phyloP scores from a whole-genome alignment of 805 yeast genomes.

The Metschnikowia sp. region DNA sequence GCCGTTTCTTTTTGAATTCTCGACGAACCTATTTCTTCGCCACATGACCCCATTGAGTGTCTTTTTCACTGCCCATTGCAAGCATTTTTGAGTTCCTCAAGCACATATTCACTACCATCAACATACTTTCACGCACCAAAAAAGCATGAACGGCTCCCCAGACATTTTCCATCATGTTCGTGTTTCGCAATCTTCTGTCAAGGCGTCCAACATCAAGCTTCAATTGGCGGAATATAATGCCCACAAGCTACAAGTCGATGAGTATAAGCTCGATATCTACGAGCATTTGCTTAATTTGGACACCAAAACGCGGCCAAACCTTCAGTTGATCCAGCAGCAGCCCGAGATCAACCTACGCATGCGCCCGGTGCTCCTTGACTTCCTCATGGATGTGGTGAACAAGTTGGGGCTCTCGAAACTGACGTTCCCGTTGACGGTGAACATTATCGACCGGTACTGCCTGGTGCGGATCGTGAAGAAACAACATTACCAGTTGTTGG shows the following conservation, averaged over 20 bases:
- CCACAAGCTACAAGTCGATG: conserved; percentile 41
- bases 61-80: background rate
- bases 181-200: conserved; percentile 28
- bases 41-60: no score
- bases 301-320: conserved; percentile 20
- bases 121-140: background rate
- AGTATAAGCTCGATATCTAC: conserved; percentile 45
- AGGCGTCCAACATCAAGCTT: conserved; percentile 39
- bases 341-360: conserved; percentile 44
- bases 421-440: conserved; percentile 44
- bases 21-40: no score
- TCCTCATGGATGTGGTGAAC: conserved; percentile 43
- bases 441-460: conserved; percentile 43
- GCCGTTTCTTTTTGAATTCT: no score
- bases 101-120: background rate
- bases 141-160: conserved; percentile 14
- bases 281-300: conserved; percentile 30
- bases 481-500: conserved; percentile 44
- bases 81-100: background rate
- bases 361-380: conserved; percentile 43
- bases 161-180: conserved; percentile 23
- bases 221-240: conserved; percentile 45
- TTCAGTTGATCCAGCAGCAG: conserved; percentile 40
- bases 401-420: conserved; percentile 37
- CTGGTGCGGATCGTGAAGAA: conserved; percentile 43